Percentiles rank a stretch among this genome's conserved stretches.
phyloP scores from a whole-genome alignment of 2,329 filamentous ascomycete species.

The Lecanicillium sp. region DNA sequence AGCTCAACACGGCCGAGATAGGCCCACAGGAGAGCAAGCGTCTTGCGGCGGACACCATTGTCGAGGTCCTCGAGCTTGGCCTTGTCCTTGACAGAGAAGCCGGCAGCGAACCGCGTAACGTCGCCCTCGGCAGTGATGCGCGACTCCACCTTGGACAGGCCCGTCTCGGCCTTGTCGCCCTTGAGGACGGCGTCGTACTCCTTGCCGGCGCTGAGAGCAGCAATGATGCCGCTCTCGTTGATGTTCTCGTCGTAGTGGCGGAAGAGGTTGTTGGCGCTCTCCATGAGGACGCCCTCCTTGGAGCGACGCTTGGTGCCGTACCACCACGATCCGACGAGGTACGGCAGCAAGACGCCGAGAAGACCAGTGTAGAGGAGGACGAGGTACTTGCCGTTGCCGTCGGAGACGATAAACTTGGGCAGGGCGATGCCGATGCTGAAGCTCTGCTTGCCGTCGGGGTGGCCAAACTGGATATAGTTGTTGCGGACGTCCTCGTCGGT shows the following conservation, averaged over 20 bases:
- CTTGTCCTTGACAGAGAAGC: conserved; percentile 65
- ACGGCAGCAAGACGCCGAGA: conserved; percentile 84
- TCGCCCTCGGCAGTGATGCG: conserved; percentile 59
- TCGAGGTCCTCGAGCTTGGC: conserved; percentile 73
- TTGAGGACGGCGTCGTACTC: conserved; percentile 74
- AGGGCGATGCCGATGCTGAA: conserved; percentile 96
- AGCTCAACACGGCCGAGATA: conserved; percentile 87
- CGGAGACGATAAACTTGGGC: conserved; percentile 83
- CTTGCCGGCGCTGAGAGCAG: conserved; percentile 73
- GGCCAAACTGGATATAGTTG: conserved; percentile 92
- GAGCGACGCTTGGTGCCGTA: conserved; percentile 91
- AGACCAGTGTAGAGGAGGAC: conserved; percentile 81
- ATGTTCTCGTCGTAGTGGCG: conserved; percentile 83
- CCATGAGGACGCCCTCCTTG: conserved; percentile 86
- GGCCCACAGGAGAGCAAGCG: conserved; percentile 85
- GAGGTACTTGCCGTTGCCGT: conserved; percentile 93
- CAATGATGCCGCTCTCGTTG: conserved; percentile 69
- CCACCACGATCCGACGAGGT: conserved; percentile 96
- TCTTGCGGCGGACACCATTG: conserved; percentile 72
- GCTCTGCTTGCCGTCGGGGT: conserved; percentile 96
- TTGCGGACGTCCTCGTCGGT: conserved; percentile 96
- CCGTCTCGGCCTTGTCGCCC: conserved; percentile 70
- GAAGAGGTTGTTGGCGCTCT: conserved; percentile 92
- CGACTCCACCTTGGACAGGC: conserved; percentile 76
- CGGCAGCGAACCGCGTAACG: conserved; percentile 39